phyloP scores from a whole-genome alignment of 2,329 filamentous ascomycete genomes.

The Monosporascus sp. region DNA sequence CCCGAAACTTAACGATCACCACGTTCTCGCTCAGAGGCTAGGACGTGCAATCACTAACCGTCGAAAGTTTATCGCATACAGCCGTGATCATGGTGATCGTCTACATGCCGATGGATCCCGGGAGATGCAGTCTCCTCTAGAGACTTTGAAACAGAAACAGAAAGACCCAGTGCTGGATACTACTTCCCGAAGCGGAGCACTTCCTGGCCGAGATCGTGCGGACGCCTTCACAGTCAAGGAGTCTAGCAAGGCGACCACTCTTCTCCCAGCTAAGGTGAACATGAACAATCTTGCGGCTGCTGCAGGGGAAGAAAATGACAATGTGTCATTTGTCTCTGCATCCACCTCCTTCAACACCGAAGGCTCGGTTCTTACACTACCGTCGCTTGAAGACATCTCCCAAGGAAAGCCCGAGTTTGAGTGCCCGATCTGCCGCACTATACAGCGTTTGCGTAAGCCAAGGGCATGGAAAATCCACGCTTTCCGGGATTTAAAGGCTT shows the following conservation, averaged over 20 bases:
- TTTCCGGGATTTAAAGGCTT: conserved; percentile 28
- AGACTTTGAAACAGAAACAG: no score
- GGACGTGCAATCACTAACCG: conserved; percentile 25
- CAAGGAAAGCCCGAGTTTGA: conserved; percentile 8
- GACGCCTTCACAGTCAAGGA: background rate
- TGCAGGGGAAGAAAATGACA: conserved; percentile 1
- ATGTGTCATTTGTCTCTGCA: conserved; percentile 3
- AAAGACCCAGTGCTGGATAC: no score
- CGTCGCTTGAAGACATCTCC: conserved; percentile 5
- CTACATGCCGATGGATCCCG: background rate
- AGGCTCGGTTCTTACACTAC: conserved; percentile 1
- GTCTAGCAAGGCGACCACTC: conserved; percentile 9
- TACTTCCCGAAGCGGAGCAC: no score
- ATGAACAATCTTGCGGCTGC: conserved; percentile 8
- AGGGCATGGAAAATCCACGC: conserved; percentile 24
- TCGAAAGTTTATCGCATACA: conserved; percentile 25
- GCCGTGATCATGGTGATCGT: conserved; percentile 17
- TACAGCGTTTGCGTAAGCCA: conserved; percentile 11
- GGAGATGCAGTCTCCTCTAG: no score
- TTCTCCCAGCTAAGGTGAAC: background rate
- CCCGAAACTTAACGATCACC: conserved; percentile 4
- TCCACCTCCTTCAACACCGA: conserved; percentile 5
- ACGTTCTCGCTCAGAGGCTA: conserved; percentile 19
- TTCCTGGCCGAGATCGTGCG: background rate
- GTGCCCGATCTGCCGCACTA: conserved; percentile 15